A percentile compares a stretch with the other conserved stretches of the same genome.
Conservation (phyloP, 2,329 filamentous ascomycete species). For the Ophiostoma quercus region DNA sequence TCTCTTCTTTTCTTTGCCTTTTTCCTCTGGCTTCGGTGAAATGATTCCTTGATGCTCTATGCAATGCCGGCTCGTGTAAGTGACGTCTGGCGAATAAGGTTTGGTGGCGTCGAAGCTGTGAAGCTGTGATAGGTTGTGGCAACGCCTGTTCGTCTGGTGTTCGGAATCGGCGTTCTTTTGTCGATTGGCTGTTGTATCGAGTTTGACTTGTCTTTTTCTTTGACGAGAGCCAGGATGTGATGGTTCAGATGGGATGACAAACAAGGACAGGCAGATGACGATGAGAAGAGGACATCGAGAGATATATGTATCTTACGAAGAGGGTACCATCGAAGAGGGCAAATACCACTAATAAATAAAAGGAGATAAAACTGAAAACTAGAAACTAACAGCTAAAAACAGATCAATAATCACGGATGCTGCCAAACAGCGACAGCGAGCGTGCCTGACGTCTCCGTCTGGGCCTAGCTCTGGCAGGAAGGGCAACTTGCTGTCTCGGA, state of each 20-base stretch:
- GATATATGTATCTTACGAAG: neutral
- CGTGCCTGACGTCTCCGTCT: neutral
- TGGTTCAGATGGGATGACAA: neutral
- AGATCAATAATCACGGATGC: neutral
- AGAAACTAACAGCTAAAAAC: neutral
- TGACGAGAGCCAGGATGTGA: neutral
- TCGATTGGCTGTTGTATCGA: neutral
- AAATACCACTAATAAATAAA: neutral
- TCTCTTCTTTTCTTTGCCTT: neutral
- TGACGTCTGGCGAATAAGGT: neutral
- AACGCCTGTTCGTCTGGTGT: neutral
- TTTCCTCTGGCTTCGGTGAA: neutral
- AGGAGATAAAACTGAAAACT: neutral
- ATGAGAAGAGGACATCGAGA: neutral
- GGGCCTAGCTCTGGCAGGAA: neutral
- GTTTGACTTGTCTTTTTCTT: neutral
- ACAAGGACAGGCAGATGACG: neutral
- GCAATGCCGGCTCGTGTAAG: neutral
- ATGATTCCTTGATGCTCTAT: neutral
- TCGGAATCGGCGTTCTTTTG: neutral
- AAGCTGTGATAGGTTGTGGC: neutral
- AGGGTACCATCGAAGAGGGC: neutral
- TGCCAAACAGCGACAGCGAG: conserved; percentile 9
- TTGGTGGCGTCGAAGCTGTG: neutral
- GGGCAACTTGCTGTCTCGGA: neutral